Conservation (phyloP, 257 asterid genomes). For the Salvia miltiorrhiza region DNA sequence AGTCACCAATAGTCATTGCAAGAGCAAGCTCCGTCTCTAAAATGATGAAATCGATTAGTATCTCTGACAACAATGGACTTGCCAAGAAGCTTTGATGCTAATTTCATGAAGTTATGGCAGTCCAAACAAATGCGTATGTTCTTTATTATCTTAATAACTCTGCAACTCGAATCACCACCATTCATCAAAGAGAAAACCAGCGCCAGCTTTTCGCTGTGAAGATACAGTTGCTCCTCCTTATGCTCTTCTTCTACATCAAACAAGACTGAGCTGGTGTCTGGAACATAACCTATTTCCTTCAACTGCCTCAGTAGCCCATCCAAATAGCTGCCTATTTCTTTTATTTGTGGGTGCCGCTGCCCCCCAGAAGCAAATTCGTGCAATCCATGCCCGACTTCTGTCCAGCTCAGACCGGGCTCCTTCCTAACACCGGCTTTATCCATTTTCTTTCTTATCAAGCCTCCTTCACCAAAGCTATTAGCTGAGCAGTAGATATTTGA, state of each 20-base stretch:
- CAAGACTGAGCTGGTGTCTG: constrained; percentile 47
- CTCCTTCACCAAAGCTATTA: constrained; percentile 47
- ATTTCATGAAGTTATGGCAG: constrained; percentile 79
- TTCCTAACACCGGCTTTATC: constrained; percentile 49
- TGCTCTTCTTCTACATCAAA: constrained; percentile 86
- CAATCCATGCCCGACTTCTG: constrained; percentile 42
- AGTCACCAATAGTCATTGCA: constrained; percentile 80
- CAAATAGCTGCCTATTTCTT: constrained; percentile 42
- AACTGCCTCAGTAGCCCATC: constrained; percentile 38
- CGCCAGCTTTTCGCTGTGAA: constrained; percentile 89
- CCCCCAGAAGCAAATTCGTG: constrained; percentile 89
- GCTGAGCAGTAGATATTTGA: constrained; percentile 58
- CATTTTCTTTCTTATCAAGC: constrained; percentile 52
- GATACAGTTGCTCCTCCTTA: constrained; percentile 79
- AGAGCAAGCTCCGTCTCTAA: constrained; percentile 62
- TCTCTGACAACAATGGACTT: constrained; percentile 68
- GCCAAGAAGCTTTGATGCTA: constrained; percentile 52
- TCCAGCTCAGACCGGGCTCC: constrained; percentile 90
- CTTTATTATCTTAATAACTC: constrained; percentile 56
- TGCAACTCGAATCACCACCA: constrained; percentile 17
- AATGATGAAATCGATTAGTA: constrained; percentile 79
- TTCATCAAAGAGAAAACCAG: constrained; percentile 63
- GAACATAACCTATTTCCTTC: constrained; percentile 31
- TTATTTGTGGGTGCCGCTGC: constrained; percentile 44
- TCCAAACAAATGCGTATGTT: constrained; percentile 64